A percentile compares a stretch with the other conserved stretches of the same genome.
Conservation (phyloP, 495 filamentous ascomycete genomes). For the Apiosordaria backusii region DNA sequence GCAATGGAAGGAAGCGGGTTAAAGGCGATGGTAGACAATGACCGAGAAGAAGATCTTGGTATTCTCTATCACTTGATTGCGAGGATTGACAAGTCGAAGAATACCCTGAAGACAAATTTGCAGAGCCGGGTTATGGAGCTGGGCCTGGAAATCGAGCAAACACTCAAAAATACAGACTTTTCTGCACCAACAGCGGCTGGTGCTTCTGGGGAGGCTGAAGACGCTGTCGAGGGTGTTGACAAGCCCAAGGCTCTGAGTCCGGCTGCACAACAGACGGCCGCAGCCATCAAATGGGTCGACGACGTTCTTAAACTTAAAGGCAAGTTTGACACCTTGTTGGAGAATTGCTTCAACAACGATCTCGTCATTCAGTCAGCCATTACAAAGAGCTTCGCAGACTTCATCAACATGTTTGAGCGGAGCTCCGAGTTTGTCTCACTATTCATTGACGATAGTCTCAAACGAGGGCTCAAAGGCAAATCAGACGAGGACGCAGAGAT, state of each 20-base stretch:
- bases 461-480: slow-evolving; percentile 89
- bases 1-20: slow-evolving; percentile 80
- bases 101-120: slow-evolving; percentile 63
- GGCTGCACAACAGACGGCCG: slow-evolving; percentile 59
- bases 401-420: slow-evolving; percentile 82
- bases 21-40: slow-evolving; percentile 86
- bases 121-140: slow-evolving; percentile 73
- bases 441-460: slow-evolving; percentile 95
- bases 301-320: slow-evolving; percentile 81
- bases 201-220: slow-evolving; percentile 48
- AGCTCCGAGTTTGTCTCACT: slow-evolving; percentile 91
- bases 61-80: slow-evolving; percentile 75
- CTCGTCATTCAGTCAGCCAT: slow-evolving; percentile 75
- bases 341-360: slow-evolving; percentile 65
- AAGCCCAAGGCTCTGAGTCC: slow-evolving; percentile 43
- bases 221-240: slow-evolving; percentile 46
- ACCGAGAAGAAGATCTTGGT: slow-evolving; percentile 68
- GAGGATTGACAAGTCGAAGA: slow-evolving; percentile 73
- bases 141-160: slow-evolving; percentile 75
- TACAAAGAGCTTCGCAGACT: slow-evolving; percentile 78
- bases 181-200: slow-evolving; percentile 34
- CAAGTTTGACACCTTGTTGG: slow-evolving; percentile 81
- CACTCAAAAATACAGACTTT: slow-evolving; percentile 51
- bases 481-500: slow-evolving; percentile 84
- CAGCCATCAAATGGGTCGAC: slow-evolving; percentile 94